phyloP scores from a whole-genome alignment of 305 asterid species.

The Fraxinus ornus region DNA sequence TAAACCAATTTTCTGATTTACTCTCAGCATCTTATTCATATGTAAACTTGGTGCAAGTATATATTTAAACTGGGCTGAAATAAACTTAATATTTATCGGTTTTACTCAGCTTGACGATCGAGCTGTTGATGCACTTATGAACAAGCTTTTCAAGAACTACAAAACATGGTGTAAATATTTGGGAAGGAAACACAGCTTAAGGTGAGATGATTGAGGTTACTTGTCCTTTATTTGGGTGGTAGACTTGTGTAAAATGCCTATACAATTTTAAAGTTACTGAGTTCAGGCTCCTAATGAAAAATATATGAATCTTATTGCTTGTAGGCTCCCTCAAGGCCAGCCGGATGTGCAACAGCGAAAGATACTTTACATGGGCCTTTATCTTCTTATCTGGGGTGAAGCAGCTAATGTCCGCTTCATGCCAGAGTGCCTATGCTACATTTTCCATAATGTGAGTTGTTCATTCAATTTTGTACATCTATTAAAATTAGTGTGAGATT shows the following conservation, averaged over 20 bases:
- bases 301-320: slow-evolving; percentile 22
- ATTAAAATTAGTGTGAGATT: slow-evolving; percentile 8
- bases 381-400: slow-evolving; percentile 99
- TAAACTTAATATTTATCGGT: slow-evolving; percentile 17
- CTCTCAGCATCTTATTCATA: background rate
- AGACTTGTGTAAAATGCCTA: slow-evolving; percentile 8
- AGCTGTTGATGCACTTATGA: slow-evolving; percentile 91
- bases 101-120: slow-evolving; percentile 85
- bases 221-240: slow-evolving; percentile 2
- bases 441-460: slow-evolving; percentile 88
- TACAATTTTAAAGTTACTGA: background rate
- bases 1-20: background rate
- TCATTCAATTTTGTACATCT: slow-evolving; percentile 24
- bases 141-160: slow-evolving; percentile 95
- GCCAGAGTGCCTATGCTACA: slow-evolving; percentile 99
- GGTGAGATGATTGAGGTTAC: slow-evolving; percentile 45
- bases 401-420: slow-evolving; percentile 95
- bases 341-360: slow-evolving; percentile 88
- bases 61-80: slow-evolving; percentile 21
- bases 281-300: slow-evolving; percentile 20
- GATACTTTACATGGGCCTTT: slow-evolving; percentile 97
- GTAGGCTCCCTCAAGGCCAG: slow-evolving; percentile 90
- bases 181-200: slow-evolving; percentile 91
- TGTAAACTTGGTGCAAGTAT: slow-evolving; percentile 12
- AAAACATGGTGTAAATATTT: slow-evolving; percentile 97